These are phyloP conservation scores for Physcomitrium patens DNA, from an alignment of 225 moss, liverwort and hornwort species.

Conservation along the genomic window DNA sequence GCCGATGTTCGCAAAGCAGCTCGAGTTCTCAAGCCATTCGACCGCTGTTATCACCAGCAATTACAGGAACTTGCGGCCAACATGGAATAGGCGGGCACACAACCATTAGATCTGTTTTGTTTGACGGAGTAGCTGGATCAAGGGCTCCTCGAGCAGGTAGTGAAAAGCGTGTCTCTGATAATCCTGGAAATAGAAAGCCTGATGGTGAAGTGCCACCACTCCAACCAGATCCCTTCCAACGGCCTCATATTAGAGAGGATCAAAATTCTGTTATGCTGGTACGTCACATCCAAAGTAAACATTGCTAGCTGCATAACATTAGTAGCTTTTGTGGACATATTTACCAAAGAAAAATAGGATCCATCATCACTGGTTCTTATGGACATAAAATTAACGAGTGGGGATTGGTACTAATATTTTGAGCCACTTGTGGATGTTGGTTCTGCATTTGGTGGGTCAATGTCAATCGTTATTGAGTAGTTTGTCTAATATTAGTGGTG, in stretches of 20 bases:
- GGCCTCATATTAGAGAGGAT: constrained; percentile 42
- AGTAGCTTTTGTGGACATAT: constrained; percentile 4
- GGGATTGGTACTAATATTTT: not conserved
- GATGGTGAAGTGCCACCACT: constrained; percentile 37
- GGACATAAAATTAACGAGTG: not conserved
- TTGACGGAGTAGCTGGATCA: constrained; percentile 36
- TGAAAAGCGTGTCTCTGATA: constrained; percentile 40
- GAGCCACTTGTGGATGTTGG: no score
- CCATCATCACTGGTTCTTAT: not conserved
- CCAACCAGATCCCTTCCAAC: constrained; percentile 39
- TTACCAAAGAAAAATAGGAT: not conserved
- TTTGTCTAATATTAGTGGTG: constrained; percentile 37
- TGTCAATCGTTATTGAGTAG: constrained; percentile 3
- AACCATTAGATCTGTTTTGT: constrained; percentile 33
- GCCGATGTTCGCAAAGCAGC: constrained; percentile 38
- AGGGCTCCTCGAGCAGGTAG: not conserved
- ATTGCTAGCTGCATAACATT: not conserved
- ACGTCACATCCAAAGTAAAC: constrained; percentile 22
- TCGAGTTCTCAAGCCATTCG: constrained; percentile 46
- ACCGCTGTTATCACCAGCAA: constrained; percentile 44
- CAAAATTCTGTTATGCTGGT: constrained; percentile 52
- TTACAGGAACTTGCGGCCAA: constrained; percentile 37
- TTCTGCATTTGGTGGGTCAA: not conserved
- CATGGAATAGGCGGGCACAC: constrained; percentile 39
- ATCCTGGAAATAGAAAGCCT: constrained; percentile 27